Evolutionary conservation across 257 asterid genomes (phyloP), one percentile per base, ranked within the genome.

Genomic region (Capsicum baccatum): DNA sequence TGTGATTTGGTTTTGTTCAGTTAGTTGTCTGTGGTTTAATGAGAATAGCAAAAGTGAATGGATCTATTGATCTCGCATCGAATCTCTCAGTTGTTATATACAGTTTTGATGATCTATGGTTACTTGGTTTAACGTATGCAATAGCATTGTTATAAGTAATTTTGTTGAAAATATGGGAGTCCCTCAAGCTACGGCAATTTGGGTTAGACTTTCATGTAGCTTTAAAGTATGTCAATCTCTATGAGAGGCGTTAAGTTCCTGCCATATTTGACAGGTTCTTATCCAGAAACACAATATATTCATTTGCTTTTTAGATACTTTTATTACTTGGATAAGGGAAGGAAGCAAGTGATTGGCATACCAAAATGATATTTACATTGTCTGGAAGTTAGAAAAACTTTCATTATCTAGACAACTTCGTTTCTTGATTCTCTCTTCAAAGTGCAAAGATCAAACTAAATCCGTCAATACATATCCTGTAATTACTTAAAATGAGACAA

Each of bases 301-400:
- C 15, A 1, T 33, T 26, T 78, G 64, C 47, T 26, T 52, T 54
- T 14, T 78, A 7, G 26, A 54, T 78, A 16, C 50, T 78, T 78
- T 54, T 15, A 54, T 0, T 78, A 8, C 47, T 54, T 2, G 26
- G 47, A 54, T 76, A 26, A 54, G 48, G 44, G 42, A 54, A 52
- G 48, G 64, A 78, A 54, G 64, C 33, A 54, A 78, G 64, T 8
- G 62, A 54, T 78, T 26, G 64, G 4, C 82, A 26, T 78, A 76
- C 13, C 26, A 7, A 52, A 76, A 52, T 26, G 81, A 26, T 52
- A 26, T 74, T 52, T 6, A 50, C 59, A 47, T 6, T 73, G 16
- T 47, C 37, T 47, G 11, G 12, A 71, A 47, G 13, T 10, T 21
- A 52, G 62, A 57, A 52, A 2, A 15, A 1, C 21, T 52, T 76